phyloP scores from a whole-genome alignment of 805 yeast species.

The Suhomyces canberraensis region DNA sequence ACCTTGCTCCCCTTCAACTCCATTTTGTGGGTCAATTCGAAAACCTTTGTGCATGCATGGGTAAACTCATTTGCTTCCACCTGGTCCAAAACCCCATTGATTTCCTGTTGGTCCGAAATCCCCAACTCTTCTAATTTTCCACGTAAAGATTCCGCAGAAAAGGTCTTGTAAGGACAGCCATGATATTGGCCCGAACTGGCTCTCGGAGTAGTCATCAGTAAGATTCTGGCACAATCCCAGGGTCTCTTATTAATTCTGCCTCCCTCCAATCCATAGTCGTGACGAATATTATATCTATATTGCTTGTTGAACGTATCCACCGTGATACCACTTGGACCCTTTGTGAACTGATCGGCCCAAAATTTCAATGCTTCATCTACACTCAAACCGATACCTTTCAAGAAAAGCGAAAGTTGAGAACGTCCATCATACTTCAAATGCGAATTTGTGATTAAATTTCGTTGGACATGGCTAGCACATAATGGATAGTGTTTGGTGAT shows the following conservation, averaged over 20 bases:
- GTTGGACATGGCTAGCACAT: constrained; percentile 69
- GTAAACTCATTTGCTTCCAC: constrained; percentile 71
- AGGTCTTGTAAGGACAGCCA: constrained; percentile 91
- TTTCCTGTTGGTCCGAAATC: constrained; percentile 51
- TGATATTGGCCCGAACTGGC: constrained; percentile 70
- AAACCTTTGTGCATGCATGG: constrained; percentile 84
- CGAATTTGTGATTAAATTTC: constrained; percentile 53
- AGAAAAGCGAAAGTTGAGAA: constrained; percentile 77
- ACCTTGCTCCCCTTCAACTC: constrained; percentile 34
- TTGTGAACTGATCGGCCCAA: constrained; percentile 75
- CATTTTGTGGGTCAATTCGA: constrained; percentile 63
- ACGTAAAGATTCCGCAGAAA: constrained; percentile 61
- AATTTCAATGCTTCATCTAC: constrained; percentile 86
- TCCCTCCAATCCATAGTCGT: constrained; percentile 90
- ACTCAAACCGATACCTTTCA: constrained; percentile 84
- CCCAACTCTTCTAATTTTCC: constrained; percentile 61
- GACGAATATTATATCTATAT: constrained; percentile 83
- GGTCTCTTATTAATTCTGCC: constrained; percentile 82
- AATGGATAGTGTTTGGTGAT: constrained; percentile 72
- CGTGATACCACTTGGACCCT: constrained; percentile 46
- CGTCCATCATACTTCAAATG: constrained; percentile 84
- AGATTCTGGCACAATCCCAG: constrained; percentile 75
- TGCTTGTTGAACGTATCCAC: constrained; percentile 82
- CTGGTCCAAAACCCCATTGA: constrained; percentile 63
- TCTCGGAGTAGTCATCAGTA: constrained; percentile 54